Evolutionary conservation across 345 rosid species (phyloP), one percentile per base, ranked within the genome.

Genomic region (Reutealis trisperma): DNA sequence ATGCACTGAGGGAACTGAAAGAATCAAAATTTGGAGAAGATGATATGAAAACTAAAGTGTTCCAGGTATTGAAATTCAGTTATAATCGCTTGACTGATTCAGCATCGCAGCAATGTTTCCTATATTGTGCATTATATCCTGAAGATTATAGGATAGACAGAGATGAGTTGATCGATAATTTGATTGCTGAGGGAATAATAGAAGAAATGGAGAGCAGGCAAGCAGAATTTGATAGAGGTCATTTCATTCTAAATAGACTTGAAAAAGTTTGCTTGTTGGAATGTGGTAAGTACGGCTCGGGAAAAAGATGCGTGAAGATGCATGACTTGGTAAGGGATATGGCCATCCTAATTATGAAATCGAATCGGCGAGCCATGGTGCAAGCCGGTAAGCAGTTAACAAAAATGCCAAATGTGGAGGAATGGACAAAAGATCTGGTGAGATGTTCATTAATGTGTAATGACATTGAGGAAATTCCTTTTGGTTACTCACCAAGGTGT

Each of bases 291-390:
- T n/a, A n/a, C n/a, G n/a, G n/a, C n/a, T n/a, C n/a, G n/a, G n/a
- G n/a, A n/a, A n/a, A n/a, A n/a, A n/a, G n/a, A n/a, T n/a, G n/a
- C n/a, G n/a, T n/a, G n/a, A n/a, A n/a, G n/a, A n/a, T 86, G 83
- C 82, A 81, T 72, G 78, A 61, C 1, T 2, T 84, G 51, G 37
- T 75, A 4, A 79, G 80, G 68, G 83, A 75, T 18, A 72, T 87
- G 85, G 83, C 88, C 18, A 1, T 70, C 22, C 45, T 62, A 22
- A 27, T 59, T 4, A 49, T 51, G 59, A 55, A 44, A 49, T 62
- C 15, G 14, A 22, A 14, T 4, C n/a, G n/a, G n/a, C n/a, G n/a
- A n/a, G n/a, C n/a, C n/a, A 3, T 47, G 16, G n/a, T 41, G 8
- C 47, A 51, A 27, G 60, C 15, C 8, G 57, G 45, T 52, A 41